These are phyloP conservation scores for Lomentospora prolificans DNA, from an alignment of 2,329 filamentous ascomycete species.

Conservation along the genomic window DNA sequence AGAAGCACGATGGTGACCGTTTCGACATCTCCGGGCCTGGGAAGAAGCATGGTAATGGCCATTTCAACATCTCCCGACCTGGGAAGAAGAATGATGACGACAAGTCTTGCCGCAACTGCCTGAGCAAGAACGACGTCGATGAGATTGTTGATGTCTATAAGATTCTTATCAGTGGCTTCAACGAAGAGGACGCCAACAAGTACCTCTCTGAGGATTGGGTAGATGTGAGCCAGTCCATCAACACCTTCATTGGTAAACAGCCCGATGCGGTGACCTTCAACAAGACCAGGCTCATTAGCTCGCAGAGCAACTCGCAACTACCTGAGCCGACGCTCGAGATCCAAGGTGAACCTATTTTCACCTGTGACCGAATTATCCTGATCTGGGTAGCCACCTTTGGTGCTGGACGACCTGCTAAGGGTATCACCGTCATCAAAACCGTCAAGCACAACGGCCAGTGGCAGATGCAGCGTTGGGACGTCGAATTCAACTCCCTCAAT, in stretches of 20 bases:
- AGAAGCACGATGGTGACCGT: not conserved
- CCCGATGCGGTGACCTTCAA: slow-evolving; percentile 11
- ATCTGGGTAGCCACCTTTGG: slow-evolving; percentile 13
- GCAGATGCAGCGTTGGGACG: slow-evolving; percentile 12
- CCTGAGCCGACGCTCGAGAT: slow-evolving; percentile 7
- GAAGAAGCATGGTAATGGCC: not conserved
- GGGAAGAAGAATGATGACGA: not conserved
- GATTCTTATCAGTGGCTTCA: slow-evolving; percentile 43
- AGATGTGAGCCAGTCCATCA: slow-evolving; percentile 13
- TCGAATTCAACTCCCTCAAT: slow-evolving; percentile 14
- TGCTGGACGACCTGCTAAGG: slow-evolving; percentile 8
- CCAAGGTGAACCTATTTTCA: slow-evolving; percentile 8
- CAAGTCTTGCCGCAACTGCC: slow-evolving; percentile 10
- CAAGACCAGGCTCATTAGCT: slow-evolving; percentile 10
- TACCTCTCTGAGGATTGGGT: slow-evolving; percentile 12
- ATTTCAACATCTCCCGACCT: too few species aligned
- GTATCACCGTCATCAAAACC: slow-evolving; percentile 14
- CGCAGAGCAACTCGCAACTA: slow-evolving; percentile 8
- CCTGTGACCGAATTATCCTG: slow-evolving; percentile 11
- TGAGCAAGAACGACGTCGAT: slow-evolving; percentile 11
- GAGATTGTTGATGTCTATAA: slow-evolving; percentile 25
- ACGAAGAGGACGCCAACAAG: slow-evolving; percentile 28
- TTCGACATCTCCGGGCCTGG: too few species aligned
- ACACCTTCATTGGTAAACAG: slow-evolving; percentile 12
- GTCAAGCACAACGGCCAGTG: slow-evolving; percentile 12